These are phyloP conservation scores for Nothophoma quercina DNA, from an alignment of 2,329 filamentous ascomycete species.

Conservation along the genomic window DNA sequence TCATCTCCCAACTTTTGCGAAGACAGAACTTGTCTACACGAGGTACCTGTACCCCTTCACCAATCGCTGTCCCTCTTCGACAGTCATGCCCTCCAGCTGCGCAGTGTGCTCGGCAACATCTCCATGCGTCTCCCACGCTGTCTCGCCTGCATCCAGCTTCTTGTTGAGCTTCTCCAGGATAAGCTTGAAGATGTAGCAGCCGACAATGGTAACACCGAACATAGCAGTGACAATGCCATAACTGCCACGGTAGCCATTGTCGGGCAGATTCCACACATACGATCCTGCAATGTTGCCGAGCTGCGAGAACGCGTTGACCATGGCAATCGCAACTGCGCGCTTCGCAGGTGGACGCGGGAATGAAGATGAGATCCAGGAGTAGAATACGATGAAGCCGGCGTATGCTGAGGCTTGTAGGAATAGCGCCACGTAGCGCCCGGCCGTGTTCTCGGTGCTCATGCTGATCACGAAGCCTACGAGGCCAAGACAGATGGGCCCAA, in stretches of 20 bases:
- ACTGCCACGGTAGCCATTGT: slow-evolving; percentile 68
- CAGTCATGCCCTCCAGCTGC: slow-evolving; percentile 34
- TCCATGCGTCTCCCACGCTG: slow-evolving; percentile 36
- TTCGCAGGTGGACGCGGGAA: slow-evolving; percentile 66
- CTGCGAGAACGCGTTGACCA: slow-evolving; percentile 62
- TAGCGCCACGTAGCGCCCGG: slow-evolving; percentile 43
- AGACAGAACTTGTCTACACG: slow-evolving; percentile 22
- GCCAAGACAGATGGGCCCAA: slow-evolving; percentile 52
- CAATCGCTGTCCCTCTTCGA: slow-evolving; percentile 39
- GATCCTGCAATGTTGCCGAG: slow-evolving; percentile 60
- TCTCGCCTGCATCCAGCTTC: slow-evolving; percentile 41
- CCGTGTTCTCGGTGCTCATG: slow-evolving; percentile 41
- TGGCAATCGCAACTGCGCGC: slow-evolving; percentile 67
- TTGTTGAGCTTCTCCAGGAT: slow-evolving; percentile 41
- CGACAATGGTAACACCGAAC: slow-evolving; percentile 66
- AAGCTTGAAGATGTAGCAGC: slow-evolving; percentile 51
- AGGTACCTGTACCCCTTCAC: slow-evolving; percentile 45
- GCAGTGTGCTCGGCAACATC: slow-evolving; percentile 44
- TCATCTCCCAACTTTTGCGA: not conserved
- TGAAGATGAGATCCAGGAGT: slow-evolving; percentile 46
- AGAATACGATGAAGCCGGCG: slow-evolving; percentile 49
- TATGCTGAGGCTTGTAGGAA: slow-evolving; percentile 52
- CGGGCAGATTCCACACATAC: slow-evolving; percentile 68
- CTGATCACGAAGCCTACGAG: slow-evolving; percentile 55
- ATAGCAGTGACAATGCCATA: slow-evolving; percentile 71